phyloP scores from a whole-genome alignment of 2,329 filamentous ascomycete species.

The Trichophyton benhamiae region DNA sequence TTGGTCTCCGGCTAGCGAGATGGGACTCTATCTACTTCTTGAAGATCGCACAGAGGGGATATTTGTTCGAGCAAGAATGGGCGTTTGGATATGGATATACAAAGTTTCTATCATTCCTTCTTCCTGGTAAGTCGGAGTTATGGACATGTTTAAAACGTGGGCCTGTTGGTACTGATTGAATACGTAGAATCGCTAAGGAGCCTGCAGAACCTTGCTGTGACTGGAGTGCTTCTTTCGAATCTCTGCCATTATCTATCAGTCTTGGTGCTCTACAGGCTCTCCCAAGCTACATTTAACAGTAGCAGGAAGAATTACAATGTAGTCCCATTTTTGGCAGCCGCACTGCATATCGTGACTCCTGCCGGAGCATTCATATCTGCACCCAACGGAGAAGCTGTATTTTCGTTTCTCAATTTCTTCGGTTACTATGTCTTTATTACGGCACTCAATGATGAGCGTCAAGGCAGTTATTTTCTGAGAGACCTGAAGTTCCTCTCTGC shows the following conservation, averaged over 20 bases:
- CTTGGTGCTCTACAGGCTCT: slow-evolving; percentile 57
- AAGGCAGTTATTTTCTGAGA: slow-evolving; percentile 18
- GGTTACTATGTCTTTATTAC: slow-evolving; percentile 59
- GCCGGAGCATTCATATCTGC: slow-evolving; percentile 82
- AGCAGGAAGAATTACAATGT: slow-evolving; percentile 14
- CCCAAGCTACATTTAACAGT: slow-evolving; percentile 42
- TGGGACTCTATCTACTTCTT: slow-evolving; percentile 55
- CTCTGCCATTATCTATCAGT: slow-evolving; percentile 65
- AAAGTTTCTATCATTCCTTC: slow-evolving; percentile 30
- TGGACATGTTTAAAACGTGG: background rate
- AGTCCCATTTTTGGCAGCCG: slow-evolving; percentile 49
- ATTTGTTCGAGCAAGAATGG: slow-evolving; percentile 54
- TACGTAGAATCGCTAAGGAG: background rate
- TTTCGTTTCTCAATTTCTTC: slow-evolving; percentile 62
- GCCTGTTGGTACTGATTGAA: background rate
- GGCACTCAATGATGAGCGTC: slow-evolving; percentile 23
- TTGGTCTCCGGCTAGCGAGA: slow-evolving; percentile 37
- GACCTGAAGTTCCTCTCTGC: slow-evolving; percentile 47
- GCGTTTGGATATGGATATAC: slow-evolving; percentile 49
- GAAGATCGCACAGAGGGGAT: slow-evolving; percentile 41
- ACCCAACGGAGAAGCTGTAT: slow-evolving; percentile 70
- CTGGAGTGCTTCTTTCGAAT: slow-evolving; percentile 58
- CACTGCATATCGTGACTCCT: slow-evolving; percentile 71
- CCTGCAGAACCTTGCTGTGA: slow-evolving; percentile 25
- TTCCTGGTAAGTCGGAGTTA: slow-evolving; percentile 20